A percentile compares a stretch with the other conserved stretches of the same genome.
Conservation (phyloP, 164 flowering plant species). For the Macadamia tetraphylla region DNA sequence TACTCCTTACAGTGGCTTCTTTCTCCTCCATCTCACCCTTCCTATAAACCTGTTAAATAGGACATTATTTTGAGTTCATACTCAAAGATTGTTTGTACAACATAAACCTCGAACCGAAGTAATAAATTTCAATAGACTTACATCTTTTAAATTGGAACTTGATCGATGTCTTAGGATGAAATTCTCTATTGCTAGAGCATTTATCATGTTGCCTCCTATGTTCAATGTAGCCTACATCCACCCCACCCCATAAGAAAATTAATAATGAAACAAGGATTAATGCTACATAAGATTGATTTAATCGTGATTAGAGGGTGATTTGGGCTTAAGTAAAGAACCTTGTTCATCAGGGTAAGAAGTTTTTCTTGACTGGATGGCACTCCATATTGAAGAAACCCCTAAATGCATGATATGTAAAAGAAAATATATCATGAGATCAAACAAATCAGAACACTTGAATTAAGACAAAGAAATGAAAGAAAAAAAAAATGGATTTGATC, state of each 20-base stretch:
- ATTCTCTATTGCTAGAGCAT: constrained; percentile 79
- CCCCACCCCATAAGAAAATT: too few species aligned
- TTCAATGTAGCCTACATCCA: constrained; percentile 62
- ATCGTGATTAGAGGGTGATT: too few species aligned
- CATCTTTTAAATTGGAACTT: constrained; percentile 36
- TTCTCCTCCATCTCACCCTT: constrained; percentile 36
- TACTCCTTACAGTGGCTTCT: constrained; percentile 37
- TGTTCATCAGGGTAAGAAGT: constrained; percentile 50
- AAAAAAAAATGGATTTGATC: constrained; percentile 5
- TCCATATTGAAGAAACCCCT: constrained; percentile 86
- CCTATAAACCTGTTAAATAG: constrained; percentile 22
- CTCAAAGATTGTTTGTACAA: neutral
- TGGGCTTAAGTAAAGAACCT: constrained; percentile 34
- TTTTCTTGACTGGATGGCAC: constrained; percentile 66
- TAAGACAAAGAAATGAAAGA: neutral
- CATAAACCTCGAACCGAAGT: neutral
- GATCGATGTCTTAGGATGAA: constrained; percentile 53
- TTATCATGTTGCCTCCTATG: constrained; percentile 70
- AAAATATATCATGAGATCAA: neutral
- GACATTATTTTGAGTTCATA: neutral
- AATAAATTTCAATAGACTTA: constrained; percentile 14
- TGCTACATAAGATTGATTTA: too few species aligned
- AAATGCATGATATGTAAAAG: constrained; percentile 12
- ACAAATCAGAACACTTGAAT: neutral
- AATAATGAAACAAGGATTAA: too few species aligned